Percentiles rank a stretch among this genome's conserved stretches.
Conservation (phyloP, 176 grass and related monocot species). For the Chloris gayana region DNA sequence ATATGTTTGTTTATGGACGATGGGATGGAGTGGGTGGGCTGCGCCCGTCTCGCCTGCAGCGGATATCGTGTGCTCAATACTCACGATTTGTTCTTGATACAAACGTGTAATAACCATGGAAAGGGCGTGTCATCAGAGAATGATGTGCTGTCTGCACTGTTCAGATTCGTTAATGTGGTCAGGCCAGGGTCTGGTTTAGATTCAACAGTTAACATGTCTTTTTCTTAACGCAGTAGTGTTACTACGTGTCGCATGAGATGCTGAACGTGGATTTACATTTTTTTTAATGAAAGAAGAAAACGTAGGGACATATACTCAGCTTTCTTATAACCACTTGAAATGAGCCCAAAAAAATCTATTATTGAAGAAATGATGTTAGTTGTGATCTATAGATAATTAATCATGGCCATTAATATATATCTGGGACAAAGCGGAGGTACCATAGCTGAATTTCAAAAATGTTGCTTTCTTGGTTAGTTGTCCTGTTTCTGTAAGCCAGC, state of each 20-base stretch:
- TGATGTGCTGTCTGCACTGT: not conserved
- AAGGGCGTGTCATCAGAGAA: not conserved
- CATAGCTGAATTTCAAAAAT: not conserved
- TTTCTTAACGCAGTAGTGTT: too few relatives aligned
- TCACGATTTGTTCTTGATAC: constrained; percentile 8
- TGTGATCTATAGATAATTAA: not conserved
- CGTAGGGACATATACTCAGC: not conserved
- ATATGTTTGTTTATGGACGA: constrained; percentile 6
- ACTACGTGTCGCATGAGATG: not conserved
- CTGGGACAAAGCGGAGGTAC: not conserved
- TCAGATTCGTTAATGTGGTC: not conserved
- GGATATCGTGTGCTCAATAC: not conserved
- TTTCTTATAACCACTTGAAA: not conserved
- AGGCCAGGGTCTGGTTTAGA: not conserved
- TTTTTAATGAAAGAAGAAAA: too few relatives aligned
- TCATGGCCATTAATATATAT: not conserved
- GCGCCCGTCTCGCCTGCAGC: constrained; percentile 33
- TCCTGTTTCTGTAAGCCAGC: constrained; percentile 13
- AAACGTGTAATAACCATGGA: not conserved
- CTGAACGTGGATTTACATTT: not conserved
- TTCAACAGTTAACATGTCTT: too few relatives aligned
- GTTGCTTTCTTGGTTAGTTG: constrained; percentile 7
- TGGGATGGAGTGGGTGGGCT: constrained; percentile 27
- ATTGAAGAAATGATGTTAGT: not conserved
- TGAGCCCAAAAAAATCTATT: not conserved